Evolutionary conservation across 2,329 filamentous ascomycete genomes (phyloP).

Genomic region (Claviceps purpurea): DNA sequence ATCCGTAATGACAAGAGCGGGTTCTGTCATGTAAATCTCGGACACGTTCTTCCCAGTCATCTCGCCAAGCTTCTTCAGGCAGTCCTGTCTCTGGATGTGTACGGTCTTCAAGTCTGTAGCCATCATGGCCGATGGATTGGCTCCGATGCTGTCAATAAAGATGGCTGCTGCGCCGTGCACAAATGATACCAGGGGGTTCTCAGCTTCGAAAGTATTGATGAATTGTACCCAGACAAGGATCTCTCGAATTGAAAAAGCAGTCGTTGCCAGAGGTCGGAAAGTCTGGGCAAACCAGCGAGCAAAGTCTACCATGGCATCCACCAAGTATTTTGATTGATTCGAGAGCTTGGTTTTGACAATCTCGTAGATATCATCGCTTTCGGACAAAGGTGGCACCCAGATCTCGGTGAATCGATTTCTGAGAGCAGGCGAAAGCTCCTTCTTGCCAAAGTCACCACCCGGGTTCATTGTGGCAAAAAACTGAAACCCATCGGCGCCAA

Average conservation of each 20-base stretch:
- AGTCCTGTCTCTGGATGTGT: constrained; percentile 55
- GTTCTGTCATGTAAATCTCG: constrained; percentile 49
- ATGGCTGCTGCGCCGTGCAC: constrained; percentile 90
- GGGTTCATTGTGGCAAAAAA: constrained; percentile 99
- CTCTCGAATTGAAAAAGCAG: constrained; percentile 80
- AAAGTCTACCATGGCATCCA: constrained; percentile 66
- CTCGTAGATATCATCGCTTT: constrained; percentile 71
- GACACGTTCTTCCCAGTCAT: constrained; percentile 52
- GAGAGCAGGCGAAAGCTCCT: constrained; percentile 86
- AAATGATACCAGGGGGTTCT: constrained; percentile 32
- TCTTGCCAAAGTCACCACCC: constrained; percentile 95
- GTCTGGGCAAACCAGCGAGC: constrained; percentile 82
- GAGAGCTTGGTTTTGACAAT: constrained; percentile 70
- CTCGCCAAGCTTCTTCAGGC: constrained; percentile 56
- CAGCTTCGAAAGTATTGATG: constrained; percentile 52
- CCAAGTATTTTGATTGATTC: constrained; percentile 39
- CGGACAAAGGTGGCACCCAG: constrained; percentile 84
- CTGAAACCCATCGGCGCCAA: constrained; percentile 69
- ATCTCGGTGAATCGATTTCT: constrained; percentile 97
- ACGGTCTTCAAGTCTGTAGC: constrained; percentile 59
- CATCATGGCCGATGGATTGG: constrained; percentile 81
- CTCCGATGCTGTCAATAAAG: constrained; percentile 88
- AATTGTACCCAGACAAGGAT: constrained; percentile 90
- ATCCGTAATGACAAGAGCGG: constrained; percentile 41
- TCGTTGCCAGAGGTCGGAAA: constrained; percentile 62